Evolutionary conservation across 495 filamentous ascomycete species (phyloP).

Genomic region (Penicillium cataractarum): DNA sequence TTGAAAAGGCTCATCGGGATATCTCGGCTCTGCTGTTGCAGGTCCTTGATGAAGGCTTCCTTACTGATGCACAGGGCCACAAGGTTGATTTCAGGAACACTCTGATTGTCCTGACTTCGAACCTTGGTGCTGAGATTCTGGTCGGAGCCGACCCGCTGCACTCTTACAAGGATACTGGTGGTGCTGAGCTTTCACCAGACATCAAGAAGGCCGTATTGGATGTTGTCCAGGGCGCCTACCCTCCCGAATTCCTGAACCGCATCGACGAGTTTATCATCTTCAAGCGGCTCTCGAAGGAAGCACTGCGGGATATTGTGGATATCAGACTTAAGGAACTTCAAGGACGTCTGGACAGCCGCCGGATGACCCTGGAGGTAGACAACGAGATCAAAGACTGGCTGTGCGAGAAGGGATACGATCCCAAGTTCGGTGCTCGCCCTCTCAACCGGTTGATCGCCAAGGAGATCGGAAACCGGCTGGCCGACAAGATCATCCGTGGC

Average conservation of each 20-base stretch:
- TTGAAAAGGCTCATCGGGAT: slow-evolving; percentile 95
- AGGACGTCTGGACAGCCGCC: slow-evolving; percentile 77
- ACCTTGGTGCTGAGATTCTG: slow-evolving; percentile 66
- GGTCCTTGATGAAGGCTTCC: slow-evolving; percentile 93
- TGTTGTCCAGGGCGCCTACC: slow-evolving; percentile 75
- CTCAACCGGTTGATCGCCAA: slow-evolving; percentile 89
- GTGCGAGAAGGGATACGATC: slow-evolving; percentile 85
- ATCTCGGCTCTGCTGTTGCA: slow-evolving; percentile 93
- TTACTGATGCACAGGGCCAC: slow-evolving; percentile 94
- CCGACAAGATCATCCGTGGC: slow-evolving; percentile 89
- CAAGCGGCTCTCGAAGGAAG: slow-evolving; percentile 74
- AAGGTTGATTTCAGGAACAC: slow-evolving; percentile 96
- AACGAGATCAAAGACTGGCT: slow-evolving; percentile 81
- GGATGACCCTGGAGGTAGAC: slow-evolving; percentile 75
- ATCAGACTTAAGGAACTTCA: slow-evolving; percentile 88
- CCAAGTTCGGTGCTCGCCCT: slow-evolving; percentile 89
- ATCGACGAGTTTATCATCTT: slow-evolving; percentile 98
- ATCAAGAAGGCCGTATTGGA: slow-evolving; percentile 84
- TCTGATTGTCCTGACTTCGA: slow-evolving; percentile 93
- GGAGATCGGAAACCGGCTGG: slow-evolving; percentile 83
- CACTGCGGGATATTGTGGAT: slow-evolving; percentile 90
- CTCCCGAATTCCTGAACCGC: slow-evolving; percentile 94
- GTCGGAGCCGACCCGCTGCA: slow-evolving; percentile 48
- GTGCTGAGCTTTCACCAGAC: slow-evolving; percentile 67
- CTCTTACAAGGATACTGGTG: slow-evolving; percentile 53